phyloP scores from a whole-genome alignment of 352 stramenopile genomes.

The Phytophthora palmivora region DNA sequence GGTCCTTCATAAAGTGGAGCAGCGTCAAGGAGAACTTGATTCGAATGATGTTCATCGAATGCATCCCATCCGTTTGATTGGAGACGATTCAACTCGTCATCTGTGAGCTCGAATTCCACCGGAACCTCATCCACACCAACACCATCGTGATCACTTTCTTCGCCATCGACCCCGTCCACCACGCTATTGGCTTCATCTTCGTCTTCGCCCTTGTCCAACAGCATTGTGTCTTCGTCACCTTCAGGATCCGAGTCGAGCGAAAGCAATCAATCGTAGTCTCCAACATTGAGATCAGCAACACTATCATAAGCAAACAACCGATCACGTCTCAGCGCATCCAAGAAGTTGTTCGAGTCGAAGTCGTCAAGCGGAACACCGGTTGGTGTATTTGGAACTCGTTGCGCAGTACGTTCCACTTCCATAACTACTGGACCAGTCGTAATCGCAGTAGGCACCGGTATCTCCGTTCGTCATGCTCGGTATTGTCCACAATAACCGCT shows the following conservation, averaged over 20 bases:
- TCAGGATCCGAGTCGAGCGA: not conserved
- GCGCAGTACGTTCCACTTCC: too few relatives aligned
- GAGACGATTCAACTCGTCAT: too few relatives aligned
- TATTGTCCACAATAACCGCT: too few relatives aligned
- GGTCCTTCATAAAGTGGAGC: not conserved
- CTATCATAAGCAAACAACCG: not conserved
- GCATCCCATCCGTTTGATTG: not conserved
- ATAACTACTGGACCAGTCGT: too few relatives aligned
- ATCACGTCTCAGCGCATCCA: not conserved
- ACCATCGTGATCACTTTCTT: not conserved
- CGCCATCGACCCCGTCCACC: not conserved
- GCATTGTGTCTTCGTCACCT: not conserved
- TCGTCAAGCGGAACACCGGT: not conserved
- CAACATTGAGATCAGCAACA: not conserved
- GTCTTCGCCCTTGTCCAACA: not conserved
- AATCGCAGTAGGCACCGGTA: too few relatives aligned
- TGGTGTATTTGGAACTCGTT: not conserved
- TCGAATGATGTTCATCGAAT: not conserved
- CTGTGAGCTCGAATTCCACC: not conserved
- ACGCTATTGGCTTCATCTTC: not conserved
- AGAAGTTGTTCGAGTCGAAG: slow-evolving; percentile 3
- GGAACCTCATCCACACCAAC: slow-evolving; percentile 2
- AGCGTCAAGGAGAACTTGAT: slow-evolving; percentile 1
- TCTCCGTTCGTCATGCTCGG: too few relatives aligned
- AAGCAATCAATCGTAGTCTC: not conserved